These are phyloP conservation scores for Naganishia liquefaciens DNA, from an alignment of 1,284 basidiomycete species.

Conservation along the genomic window DNA sequence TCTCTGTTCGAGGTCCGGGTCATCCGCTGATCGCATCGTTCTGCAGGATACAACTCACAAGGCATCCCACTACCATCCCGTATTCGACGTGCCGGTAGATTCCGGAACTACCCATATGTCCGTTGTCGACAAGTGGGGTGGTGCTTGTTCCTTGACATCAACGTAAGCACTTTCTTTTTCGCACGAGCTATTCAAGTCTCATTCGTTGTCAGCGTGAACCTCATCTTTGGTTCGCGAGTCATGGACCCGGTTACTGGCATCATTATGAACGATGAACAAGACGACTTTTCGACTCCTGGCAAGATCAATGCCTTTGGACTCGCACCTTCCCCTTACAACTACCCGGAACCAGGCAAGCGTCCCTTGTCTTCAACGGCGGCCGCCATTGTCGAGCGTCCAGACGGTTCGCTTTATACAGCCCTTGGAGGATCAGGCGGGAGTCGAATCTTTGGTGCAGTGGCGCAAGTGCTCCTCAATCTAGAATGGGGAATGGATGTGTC, in stretches of 20 bases:
- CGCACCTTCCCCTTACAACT: slow-evolving; percentile 83
- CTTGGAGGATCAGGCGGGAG: slow-evolving; percentile 86
- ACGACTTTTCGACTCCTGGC: slow-evolving; percentile 84
- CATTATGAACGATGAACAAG: slow-evolving; percentile 83
- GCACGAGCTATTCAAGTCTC: background rate
- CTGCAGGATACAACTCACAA: slow-evolving; percentile 72
- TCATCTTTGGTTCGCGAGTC: slow-evolving; percentile 79
- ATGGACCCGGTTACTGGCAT: slow-evolving; percentile 82
- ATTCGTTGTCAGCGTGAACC: slow-evolving; percentile 62
- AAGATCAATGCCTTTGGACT: slow-evolving; percentile 78
- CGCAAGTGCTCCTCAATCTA: slow-evolving; percentile 79
- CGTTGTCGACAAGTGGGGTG: slow-evolving; percentile 76
- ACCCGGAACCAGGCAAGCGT: slow-evolving; percentile 79
- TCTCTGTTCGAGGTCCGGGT: slow-evolving; percentile 22
- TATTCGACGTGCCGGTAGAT: slow-evolving; percentile 72
- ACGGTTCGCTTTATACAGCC: slow-evolving; percentile 70
- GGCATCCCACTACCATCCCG: slow-evolving; percentile 78
- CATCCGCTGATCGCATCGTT: slow-evolving; percentile 35
- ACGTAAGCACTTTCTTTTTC: slow-evolving; percentile 57
- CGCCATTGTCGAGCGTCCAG: slow-evolving; percentile 71
- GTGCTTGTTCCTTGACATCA: slow-evolving; percentile 79
- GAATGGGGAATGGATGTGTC: slow-evolving; percentile 78
- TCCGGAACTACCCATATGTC: slow-evolving; percentile 91
- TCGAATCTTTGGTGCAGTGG: slow-evolving; percentile 76
- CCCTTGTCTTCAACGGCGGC: slow-evolving; percentile 82